Percentiles rank a stretch among this genome's conserved stretches.
Evolutionary conservation across 768 basidiomycete genomes (phyloP).

Genomic region (Exsudoporus frostii): DNA sequence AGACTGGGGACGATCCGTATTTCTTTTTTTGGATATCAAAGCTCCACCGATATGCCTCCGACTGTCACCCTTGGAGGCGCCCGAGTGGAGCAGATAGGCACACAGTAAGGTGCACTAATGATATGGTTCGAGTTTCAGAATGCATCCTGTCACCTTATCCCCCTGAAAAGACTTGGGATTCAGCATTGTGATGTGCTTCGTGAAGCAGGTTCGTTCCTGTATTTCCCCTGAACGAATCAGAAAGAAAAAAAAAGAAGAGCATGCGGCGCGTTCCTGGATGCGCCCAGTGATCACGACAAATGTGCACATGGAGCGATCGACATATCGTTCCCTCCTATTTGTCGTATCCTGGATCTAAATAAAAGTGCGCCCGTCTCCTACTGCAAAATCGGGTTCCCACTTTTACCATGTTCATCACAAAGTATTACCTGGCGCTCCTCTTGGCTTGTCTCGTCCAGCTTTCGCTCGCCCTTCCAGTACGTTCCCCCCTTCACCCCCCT

Average conservation of each 20-base stretch:
- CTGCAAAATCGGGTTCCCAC: background rate
- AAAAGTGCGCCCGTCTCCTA: conserved; percentile 18
- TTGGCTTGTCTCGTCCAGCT: conserved; percentile 19
- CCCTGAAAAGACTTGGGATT: conserved; percentile 6
- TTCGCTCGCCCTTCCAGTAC: conserved; percentile 25
- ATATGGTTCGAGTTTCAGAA: no score
- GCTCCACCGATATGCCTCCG: no score
- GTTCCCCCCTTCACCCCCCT: background rate
- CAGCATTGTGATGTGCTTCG: conserved; percentile 9
- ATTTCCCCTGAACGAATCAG: conserved; percentile 9
- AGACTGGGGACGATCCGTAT: background rate
- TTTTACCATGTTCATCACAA: conserved; percentile 19
- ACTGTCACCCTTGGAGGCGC: no score
- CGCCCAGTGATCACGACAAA: conserved; percentile 20
- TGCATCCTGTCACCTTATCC: background rate
- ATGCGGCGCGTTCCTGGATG: conserved; percentile 29
- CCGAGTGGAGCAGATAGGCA: no score
- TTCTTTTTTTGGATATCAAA: no score
- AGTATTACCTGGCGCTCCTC: conserved; percentile 20
- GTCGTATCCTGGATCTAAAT: conserved; percentile 9
- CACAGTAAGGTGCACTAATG: no score
- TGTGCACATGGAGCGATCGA: conserved; percentile 14
- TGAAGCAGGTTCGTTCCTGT: conserved; percentile 19
- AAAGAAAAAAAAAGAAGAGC: background rate
- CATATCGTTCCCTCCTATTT: conserved; percentile 23